Evolutionary conservation across 202 grass and related monocot genomes (phyloP).

Genomic region (Bolboschoenoplectus hybrid): DNA sequence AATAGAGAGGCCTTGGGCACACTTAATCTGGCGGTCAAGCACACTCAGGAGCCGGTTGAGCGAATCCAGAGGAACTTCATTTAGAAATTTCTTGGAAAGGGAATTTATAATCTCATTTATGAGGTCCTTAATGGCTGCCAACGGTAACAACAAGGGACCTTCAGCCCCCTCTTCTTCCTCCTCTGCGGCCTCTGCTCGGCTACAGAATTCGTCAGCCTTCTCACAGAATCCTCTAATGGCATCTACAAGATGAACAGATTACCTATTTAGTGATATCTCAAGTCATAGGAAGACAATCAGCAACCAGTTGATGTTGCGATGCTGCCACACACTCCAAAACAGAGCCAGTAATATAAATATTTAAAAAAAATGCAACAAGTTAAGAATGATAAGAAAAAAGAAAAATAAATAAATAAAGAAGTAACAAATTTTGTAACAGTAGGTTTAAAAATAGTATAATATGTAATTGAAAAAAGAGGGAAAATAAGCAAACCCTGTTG

Average conservation of each 20-base stretch:
- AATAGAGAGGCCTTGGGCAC: constrained; percentile 83
- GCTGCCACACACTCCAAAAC: constrained; percentile 19
- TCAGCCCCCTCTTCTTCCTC: constrained; percentile 63
- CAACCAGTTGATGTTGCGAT: neutral
- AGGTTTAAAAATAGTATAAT: neutral
- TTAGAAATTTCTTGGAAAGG: constrained; percentile 74
- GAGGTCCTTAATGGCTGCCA: constrained; percentile 75
- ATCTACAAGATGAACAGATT: constrained; percentile 51
- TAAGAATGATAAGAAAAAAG: constrained; percentile 25
- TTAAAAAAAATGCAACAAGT: constrained; percentile 3
- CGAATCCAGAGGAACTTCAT: constrained; percentile 73
- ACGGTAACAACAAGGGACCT: constrained; percentile 68
- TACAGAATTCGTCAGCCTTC: constrained; percentile 87
- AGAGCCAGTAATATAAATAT: constrained; percentile 15
- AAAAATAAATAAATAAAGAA: constrained; percentile 30
- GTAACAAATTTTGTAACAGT: constrained; percentile 26
- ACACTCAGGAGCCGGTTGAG: constrained; percentile 72
- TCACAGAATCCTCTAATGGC: constrained; percentile 72
- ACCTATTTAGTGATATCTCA: constrained; percentile 32
- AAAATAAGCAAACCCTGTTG: constrained; percentile 59
- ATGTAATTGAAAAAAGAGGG: neutral
- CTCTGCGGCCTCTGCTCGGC: constrained; percentile 70
- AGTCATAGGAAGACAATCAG: neutral
- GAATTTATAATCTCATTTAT: constrained; percentile 79
- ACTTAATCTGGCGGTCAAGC: constrained; percentile 87